Base-by-base conservation (phyloP, 2,329 filamentous ascomycete genomes). In the Clonostachys rosea region DNA sequence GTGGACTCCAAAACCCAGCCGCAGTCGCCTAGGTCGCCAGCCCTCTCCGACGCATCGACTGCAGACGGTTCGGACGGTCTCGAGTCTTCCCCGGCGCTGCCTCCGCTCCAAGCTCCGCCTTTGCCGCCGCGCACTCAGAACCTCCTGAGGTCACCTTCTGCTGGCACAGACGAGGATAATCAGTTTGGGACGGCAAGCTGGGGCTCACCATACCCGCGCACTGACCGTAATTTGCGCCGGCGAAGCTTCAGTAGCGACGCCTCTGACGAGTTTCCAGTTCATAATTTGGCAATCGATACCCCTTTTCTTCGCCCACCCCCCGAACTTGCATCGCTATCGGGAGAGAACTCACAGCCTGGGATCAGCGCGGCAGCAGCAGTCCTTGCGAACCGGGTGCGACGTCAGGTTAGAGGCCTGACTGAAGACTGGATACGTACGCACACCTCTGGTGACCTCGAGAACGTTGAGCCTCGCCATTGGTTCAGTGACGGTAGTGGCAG, bases 361-460 rank as follows among this genome's bases (percentile, higher is more conserved):
- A 67, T 73, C 45, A 81, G 71, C 57, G 81, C 79, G 20, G 78
- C 80, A 9, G 81, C 81, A 30, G 77, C 79, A 10, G 79, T 85
- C 20, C 76, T 86, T 51, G 80, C 79, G 43, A 85, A 84, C 56
- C 76, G 82, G 54, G 82, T 75, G 43, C 69, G 82, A 59, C 70
- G 83, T 61, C 73, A 78, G 47, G 70, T 75, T 14, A 73, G 75
- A 54, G 83, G 85, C 49, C 77, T 91, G 46, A 90, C 87, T 1
- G 86, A 91, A 64, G 87, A 91, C 71, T 92, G 89, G 89, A 90
- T 94, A 54, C 86, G 87, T 50, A 86, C 89, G 51, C 89, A 91
- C 60, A 84, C 89, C n/a, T 79, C 84, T n/a, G 79, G 80, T 53
- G 81, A 86, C 54, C 77, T 76, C 54, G 78, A 48, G 13, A 49